Evolutionary conservation across 495 filamentous ascomycete genomes (phyloP).

Genomic region (Astrothelium subdiscretum): DNA sequence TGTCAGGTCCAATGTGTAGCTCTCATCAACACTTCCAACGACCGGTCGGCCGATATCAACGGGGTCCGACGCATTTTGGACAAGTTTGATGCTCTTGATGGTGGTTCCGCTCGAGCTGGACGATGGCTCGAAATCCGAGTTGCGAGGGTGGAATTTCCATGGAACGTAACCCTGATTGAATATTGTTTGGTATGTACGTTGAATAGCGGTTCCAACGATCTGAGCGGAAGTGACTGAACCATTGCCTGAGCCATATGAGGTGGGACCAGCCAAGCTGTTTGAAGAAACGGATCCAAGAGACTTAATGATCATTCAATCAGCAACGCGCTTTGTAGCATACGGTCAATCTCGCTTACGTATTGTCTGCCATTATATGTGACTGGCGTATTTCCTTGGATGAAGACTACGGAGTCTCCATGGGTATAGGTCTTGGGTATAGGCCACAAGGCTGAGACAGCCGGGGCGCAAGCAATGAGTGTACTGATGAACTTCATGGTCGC

Average conservation of each 20-base stretch:
- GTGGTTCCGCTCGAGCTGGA: constrained; percentile 30
- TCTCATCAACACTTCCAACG: constrained; percentile 57
- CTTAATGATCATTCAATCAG: not conserved
- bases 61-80: constrained; percentile 45
- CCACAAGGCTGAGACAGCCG: constrained; percentile 40
- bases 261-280: not conserved
- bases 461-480: not conserved
- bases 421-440: constrained; percentile 42
- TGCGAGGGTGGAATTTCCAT: constrained; percentile 60
- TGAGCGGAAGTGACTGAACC: constrained; percentile 9
- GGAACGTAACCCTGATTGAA: constrained; percentile 55
- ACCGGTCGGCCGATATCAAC: constrained; percentile 42
- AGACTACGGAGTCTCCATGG: constrained; percentile 43
- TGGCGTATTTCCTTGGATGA: constrained; percentile 39
- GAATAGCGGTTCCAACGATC: constrained; percentile 32
- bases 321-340: not conserved
- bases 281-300: not conserved
- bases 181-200: constrained; percentile 37
- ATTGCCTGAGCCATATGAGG: constrained; percentile 3
- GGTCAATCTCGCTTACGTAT: constrained; percentile 3
- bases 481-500: not conserved
- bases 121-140: constrained; percentile 48
- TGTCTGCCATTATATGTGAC: constrained; percentile 43
- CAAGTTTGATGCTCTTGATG: constrained; percentile 45
- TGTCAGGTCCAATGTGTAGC: constrained; percentile 51